Conservation (phyloP, 768 basidiomycete genomes). For the Boletus edulis region DNA sequence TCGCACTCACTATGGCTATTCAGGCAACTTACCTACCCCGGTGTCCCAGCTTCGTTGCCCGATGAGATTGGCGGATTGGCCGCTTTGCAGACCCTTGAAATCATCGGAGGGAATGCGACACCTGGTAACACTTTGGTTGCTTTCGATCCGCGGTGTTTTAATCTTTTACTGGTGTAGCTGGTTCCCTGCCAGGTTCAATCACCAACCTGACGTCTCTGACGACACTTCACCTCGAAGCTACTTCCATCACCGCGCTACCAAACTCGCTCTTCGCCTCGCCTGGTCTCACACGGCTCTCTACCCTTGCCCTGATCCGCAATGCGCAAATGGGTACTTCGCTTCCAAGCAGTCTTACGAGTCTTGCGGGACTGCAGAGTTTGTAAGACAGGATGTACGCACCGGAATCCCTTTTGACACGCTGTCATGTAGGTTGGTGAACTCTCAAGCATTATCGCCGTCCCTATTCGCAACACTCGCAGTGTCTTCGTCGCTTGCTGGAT, state of each 20-base stretch:
- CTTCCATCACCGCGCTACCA: slow-evolving; percentile 36
- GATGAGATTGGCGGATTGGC: slow-evolving; percentile 39
- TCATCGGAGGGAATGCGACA: slow-evolving; percentile 40
- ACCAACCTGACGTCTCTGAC: slow-evolving; percentile 36
- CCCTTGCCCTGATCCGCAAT: slow-evolving; percentile 41
- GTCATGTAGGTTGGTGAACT: slow-evolving; percentile 34
- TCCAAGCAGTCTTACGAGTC: slow-evolving; percentile 33
- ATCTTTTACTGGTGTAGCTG: slow-evolving; percentile 27
- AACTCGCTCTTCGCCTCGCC: slow-evolving; percentile 32
- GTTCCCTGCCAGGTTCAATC: slow-evolving; percentile 40
- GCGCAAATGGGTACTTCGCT: slow-evolving; percentile 36
- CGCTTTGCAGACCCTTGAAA: slow-evolving; percentile 35
- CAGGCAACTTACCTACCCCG: slow-evolving; percentile 44
- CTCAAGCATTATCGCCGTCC: slow-evolving; percentile 33
- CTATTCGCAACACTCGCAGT: slow-evolving; percentile 30
- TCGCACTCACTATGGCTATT: not conserved
- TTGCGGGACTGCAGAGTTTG: slow-evolving; percentile 38
- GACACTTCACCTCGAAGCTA: slow-evolving; percentile 40
- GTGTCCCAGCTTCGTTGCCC: slow-evolving; percentile 44
- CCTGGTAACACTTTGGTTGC: slow-evolving; percentile 35
- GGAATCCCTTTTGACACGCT: not conserved
- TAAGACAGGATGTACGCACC: slow-evolving; percentile 20
- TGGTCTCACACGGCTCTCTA: slow-evolving; percentile 32
- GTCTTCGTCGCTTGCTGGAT: slow-evolving; percentile 31
- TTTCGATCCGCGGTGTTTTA: not conserved